phyloP scores from a whole-genome alignment of 2,329 filamentous ascomycete species.

The Myriosclerotinia curreyana region DNA sequence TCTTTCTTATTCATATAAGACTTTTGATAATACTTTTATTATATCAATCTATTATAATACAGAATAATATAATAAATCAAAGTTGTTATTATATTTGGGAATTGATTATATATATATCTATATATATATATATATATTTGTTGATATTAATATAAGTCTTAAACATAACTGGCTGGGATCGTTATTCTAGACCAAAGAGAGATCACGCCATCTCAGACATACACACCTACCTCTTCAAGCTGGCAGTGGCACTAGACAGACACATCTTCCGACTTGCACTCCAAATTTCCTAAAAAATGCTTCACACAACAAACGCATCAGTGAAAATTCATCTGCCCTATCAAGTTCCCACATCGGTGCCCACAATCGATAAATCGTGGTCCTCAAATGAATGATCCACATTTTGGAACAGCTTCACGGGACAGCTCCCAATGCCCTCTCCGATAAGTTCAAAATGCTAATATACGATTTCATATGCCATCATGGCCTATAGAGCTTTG shows the following conservation, averaged over 20 bases:
- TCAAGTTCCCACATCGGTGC: conserved; percentile 23
- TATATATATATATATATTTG: no score
- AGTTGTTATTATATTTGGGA: no score
- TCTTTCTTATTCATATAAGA: no score
- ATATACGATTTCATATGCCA: no score
- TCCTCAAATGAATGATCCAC: conserved; percentile 10
- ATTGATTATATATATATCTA: no score
- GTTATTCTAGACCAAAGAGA: neutral
- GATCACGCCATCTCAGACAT: conserved; percentile 19
- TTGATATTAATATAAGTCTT: no score
- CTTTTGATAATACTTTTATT: no score
- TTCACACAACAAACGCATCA: conserved; percentile 8
- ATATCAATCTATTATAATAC: no score
- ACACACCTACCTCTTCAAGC: neutral
- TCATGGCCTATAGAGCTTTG: conserved; percentile 11
- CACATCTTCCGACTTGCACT: neutral
- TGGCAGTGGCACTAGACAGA: no score
- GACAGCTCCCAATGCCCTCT: no score
- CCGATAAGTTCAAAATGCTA: no score
- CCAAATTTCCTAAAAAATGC: conserved; percentile 6
- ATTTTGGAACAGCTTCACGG: conserved; percentile 1
- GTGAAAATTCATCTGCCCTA: neutral
- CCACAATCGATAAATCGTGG: conserved; percentile 4
- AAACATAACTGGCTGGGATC: neutral
- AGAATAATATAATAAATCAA: no score